These are phyloP conservation scores for Boletus eberwhitei DNA, from an alignment of 768 basidiomycete species.

Conservation along the genomic window DNA sequence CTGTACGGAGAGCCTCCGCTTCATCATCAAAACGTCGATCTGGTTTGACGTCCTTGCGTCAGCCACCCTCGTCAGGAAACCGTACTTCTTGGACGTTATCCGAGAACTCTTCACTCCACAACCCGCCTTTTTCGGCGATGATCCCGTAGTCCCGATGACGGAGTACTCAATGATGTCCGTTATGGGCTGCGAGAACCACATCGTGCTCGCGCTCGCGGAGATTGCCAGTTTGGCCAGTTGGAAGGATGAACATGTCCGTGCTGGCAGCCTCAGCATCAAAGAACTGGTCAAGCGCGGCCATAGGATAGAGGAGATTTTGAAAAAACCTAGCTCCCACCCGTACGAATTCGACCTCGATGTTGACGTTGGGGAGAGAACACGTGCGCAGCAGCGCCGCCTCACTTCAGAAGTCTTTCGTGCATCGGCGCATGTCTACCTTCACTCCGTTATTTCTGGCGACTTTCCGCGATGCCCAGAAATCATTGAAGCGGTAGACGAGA, in stretches of 20 bases:
- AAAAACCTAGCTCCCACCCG: slow-evolving; percentile 13
- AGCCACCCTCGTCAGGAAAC: slow-evolving; percentile 58
- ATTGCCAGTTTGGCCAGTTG: slow-evolving; percentile 62
- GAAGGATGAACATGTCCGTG: slow-evolving; percentile 46
- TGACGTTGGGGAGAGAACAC: slow-evolving; percentile 3
- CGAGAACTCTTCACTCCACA: slow-evolving; percentile 47
- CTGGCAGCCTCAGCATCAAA: slow-evolving; percentile 54
- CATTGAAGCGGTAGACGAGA: slow-evolving; percentile 47
- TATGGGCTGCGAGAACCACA: slow-evolving; percentile 82
- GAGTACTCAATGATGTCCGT: slow-evolving; percentile 73
- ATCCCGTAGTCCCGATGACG: slow-evolving; percentile 36
- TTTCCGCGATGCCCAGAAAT: slow-evolving; percentile 66
- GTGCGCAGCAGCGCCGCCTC: slow-evolving; percentile 38
- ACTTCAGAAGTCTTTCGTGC: slow-evolving; percentile 69
- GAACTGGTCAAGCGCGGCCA: slow-evolving; percentile 54
- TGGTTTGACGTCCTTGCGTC: slow-evolving; percentile 87
- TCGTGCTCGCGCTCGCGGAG: slow-evolving; percentile 78
- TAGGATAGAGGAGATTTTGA: slow-evolving; percentile 45
- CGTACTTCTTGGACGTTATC: slow-evolving; percentile 56
- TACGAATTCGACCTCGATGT: neutral
- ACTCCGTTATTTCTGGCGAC: slow-evolving; percentile 74
- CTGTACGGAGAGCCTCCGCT: slow-evolving; percentile 52
- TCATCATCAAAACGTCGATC: slow-evolving; percentile 79
- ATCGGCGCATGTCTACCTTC: slow-evolving; percentile 71
- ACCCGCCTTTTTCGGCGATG: slow-evolving; percentile 24